Conservation (phyloP, 257 asterid species). For the Ajuga chamaepitys region DNA sequence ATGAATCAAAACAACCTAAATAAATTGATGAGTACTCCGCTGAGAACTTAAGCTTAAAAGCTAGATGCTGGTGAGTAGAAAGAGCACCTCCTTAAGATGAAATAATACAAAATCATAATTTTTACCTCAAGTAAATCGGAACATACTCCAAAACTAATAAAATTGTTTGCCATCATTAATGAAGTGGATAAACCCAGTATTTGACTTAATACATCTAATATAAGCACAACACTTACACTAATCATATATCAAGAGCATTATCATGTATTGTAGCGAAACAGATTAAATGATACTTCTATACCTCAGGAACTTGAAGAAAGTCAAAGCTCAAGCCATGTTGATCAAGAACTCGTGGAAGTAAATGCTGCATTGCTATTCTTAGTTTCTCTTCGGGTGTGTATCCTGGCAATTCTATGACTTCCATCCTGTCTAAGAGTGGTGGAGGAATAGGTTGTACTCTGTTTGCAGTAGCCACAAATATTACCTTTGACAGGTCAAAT, state of each 20-base stretch:
- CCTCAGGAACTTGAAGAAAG: constrained; percentile 96
- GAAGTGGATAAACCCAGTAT: background rate
- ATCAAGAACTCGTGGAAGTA: constrained; percentile 94
- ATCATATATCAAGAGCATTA: constrained; percentile 11
- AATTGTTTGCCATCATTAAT: background rate
- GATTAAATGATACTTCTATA: constrained; percentile 24
- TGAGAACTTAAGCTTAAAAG: background rate
- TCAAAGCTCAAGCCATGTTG: constrained; percentile 90
- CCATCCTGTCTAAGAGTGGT: constrained; percentile 95
- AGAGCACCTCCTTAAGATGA: background rate
- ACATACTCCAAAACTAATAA: background rate
- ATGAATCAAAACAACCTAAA: background rate
- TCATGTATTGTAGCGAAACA: constrained; percentile 8
- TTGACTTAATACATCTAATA: background rate
- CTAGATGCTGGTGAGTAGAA: background rate
- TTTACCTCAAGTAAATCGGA: constrained; percentile 7
- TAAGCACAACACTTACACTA: constrained; percentile 2
- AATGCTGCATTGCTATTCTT: constrained; percentile 77
- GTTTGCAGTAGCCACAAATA: constrained; percentile 98
- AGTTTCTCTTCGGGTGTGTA: constrained; percentile 98
- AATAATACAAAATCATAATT: background rate
- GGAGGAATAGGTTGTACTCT: constrained; percentile 94
- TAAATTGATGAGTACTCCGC: background rate
- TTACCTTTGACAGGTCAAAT: constrained; percentile 92
- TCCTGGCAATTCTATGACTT: constrained; percentile 97